Percentiles rank a stretch among this genome's conserved stretches.
Evolutionary conservation across 2,329 filamentous ascomycete species (phyloP).

Genomic region (Xylaria sp.): DNA sequence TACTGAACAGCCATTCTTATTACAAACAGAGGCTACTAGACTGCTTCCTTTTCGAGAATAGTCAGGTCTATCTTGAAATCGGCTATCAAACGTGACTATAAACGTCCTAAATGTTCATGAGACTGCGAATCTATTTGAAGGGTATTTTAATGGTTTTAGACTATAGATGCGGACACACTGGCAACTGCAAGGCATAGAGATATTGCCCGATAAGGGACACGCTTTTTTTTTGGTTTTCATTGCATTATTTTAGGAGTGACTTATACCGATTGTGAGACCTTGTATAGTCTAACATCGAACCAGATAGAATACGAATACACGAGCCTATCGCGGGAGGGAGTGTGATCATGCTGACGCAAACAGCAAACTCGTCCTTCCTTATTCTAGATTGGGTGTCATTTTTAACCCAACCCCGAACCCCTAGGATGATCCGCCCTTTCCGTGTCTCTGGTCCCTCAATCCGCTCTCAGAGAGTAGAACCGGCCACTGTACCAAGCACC

Average conservation of each 20-base stretch:
- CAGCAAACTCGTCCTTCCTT: background rate
- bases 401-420: background rate
- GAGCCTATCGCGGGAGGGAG: background rate
- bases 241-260: background rate
- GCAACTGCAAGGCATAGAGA: background rate
- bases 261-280: background rate
- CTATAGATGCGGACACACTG: background rate
- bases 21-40: background rate
- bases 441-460: background rate
- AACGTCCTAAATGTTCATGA: too few species aligned
- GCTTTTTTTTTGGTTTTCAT: background rate
- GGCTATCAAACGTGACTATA: too few species aligned
- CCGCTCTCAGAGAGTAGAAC: background rate
- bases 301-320: background rate
- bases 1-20: background rate
- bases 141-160: too few species aligned
- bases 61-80: too few species aligned
- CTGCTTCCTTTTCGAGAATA: background rate
- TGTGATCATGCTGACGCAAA: background rate
- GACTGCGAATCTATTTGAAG: too few species aligned
- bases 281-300: background rate
- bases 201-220: background rate
- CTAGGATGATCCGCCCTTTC: too few species aligned
- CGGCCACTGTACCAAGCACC: background rate
- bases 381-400: background rate